Conservation (phyloP, 768 basidiomycete genomes). For the Cystofilobasidium capitatum region DNA sequence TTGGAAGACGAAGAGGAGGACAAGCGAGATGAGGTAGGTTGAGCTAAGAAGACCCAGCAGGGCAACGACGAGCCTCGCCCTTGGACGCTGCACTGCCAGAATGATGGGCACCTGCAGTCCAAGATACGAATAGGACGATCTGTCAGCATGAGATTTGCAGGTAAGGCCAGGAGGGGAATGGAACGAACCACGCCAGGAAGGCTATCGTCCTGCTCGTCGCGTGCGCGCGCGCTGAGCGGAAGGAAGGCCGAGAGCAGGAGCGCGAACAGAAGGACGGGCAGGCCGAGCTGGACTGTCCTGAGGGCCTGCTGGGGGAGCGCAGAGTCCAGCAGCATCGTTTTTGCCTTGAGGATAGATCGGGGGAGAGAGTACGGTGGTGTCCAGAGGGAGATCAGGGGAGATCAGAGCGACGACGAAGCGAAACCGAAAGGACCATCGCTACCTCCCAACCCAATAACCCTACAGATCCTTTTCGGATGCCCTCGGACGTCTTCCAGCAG, state of each 20-base stretch:
- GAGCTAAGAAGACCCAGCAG: conserved; percentile 7
- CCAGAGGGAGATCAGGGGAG: neutral
- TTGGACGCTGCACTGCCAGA: neutral
- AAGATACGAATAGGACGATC: neutral
- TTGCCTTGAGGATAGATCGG: neutral
- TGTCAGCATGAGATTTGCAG: neutral
- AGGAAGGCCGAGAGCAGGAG: neutral
- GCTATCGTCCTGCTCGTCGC: neutral
- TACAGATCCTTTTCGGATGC: neutral
- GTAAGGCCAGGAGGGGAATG: neutral
- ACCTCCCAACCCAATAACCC: neutral
- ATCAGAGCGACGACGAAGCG: neutral
- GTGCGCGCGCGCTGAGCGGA: neutral
- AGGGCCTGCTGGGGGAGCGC: neutral
- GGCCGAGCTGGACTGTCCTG: neutral
- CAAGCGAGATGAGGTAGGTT: conserved; percentile 10
- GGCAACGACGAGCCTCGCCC: conserved; percentile 2
- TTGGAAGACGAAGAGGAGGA: conserved; percentile 8
- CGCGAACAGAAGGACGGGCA: neutral
- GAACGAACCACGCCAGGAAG: neutral
- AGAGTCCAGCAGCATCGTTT: neutral
- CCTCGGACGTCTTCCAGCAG: neutral
- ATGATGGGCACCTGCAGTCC: conserved; percentile 3
- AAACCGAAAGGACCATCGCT: neutral
- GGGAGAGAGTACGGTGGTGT: no score